Percentiles rank a stretch among this genome's conserved stretches.
Evolutionary conservation across 148 eudicot genomes (phyloP).

Genomic region (Drosera capensis): DNA sequence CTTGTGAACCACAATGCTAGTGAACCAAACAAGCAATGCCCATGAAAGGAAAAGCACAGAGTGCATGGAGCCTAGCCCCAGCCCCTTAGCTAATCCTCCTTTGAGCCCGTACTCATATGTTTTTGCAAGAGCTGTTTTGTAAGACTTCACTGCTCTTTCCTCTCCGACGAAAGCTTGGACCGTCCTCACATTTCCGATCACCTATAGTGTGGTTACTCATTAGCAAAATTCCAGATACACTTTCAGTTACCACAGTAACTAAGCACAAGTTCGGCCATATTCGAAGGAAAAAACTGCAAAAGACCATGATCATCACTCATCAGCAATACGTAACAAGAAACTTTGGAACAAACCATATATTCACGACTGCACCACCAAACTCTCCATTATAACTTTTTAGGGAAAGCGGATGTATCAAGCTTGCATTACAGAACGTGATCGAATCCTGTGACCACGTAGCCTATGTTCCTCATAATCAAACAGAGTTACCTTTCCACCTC

Average conservation of each 20-base stretch:
- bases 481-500: no score
- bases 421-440: no score
- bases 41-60: conserved; percentile 88
- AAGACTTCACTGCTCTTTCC: conserved; percentile 63
- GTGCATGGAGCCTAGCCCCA: conserved; percentile 80
- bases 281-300: no score
- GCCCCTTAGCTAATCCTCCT: conserved; percentile 92
- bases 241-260: not conserved
- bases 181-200: conserved; percentile 89
- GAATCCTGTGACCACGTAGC: no score
- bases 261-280: not conserved
- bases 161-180: conserved; percentile 96
- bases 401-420: no score
- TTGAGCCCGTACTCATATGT: conserved; percentile 70
- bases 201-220: conserved; percentile 18
- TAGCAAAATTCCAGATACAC: not conserved
- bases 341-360: no score
- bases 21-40: conserved; percentile 96
- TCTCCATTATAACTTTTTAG: no score
- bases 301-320: no score
- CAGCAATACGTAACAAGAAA: no score
- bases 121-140: conserved; percentile 43
- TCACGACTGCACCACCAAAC: no score
- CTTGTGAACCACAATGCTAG: conserved; percentile 86
- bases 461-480: no score